Conservation (phyloP, 495 filamentous ascomycete genomes). For the Tetracladium setigerum region DNA sequence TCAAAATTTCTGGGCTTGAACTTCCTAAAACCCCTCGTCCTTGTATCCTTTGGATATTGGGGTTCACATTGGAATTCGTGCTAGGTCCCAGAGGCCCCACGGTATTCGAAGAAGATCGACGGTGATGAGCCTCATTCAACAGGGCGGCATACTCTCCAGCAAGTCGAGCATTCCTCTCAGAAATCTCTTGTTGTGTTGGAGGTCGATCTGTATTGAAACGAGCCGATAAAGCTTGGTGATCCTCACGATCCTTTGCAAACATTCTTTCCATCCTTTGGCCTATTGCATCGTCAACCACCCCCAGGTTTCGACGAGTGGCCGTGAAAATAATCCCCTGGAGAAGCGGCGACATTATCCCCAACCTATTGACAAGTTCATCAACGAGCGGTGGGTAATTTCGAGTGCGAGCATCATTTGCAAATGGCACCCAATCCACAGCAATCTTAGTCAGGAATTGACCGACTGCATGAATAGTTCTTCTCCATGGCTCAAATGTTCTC, state of each 20-base stretch:
- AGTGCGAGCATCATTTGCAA: constrained; percentile 25
- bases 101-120: background rate
- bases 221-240: constrained; percentile 11
- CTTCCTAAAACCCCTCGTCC: too few relatives aligned
- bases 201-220: constrained; percentile 15
- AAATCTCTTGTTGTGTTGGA: constrained; percentile 26
- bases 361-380: constrained; percentile 42
- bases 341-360: constrained; percentile 46
- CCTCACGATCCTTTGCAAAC: constrained; percentile 32
- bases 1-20: too few relatives aligned
- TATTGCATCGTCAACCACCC: constrained; percentile 16
- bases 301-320: constrained; percentile 35
- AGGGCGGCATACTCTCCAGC: constrained; percentile 8
- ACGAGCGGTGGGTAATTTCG: constrained; percentile 51
- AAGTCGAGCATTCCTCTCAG: constrained; percentile 14
- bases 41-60: too few relatives aligned
- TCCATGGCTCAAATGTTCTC: constrained; percentile 20
- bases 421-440: constrained; percentile 20
- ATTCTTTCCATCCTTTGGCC: constrained; percentile 27
- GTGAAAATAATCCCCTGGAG: constrained; percentile 54
- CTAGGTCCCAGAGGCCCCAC: background rate
- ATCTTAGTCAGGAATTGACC: constrained; percentile 31
- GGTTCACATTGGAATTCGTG: too few relatives aligned
- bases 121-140: constrained; percentile 1
- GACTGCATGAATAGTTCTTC: constrained; percentile 22